Evolutionary conservation across 2,329 filamentous ascomycete species (phyloP).

Genomic region (Ophiostoma sp.): DNA sequence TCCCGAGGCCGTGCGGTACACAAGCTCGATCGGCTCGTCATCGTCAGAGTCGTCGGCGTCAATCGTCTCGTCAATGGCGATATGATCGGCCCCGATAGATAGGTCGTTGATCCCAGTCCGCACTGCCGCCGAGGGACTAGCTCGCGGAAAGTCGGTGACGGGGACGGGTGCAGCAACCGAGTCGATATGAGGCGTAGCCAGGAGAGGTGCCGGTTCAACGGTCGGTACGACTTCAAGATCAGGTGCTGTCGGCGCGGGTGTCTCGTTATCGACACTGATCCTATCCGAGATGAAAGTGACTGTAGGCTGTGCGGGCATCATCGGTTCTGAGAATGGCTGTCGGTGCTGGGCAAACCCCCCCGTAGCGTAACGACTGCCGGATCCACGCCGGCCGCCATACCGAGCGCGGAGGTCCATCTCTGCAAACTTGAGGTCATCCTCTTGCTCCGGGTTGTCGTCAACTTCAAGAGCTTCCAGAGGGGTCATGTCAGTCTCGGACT

Average conservation of each 20-base stretch:
- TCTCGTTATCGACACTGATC: background rate
- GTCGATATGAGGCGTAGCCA: background rate
- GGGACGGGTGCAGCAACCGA: background rate
- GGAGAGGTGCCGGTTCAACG: background rate
- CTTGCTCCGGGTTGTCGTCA: slow-evolving; percentile 15
- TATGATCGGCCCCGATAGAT: slow-evolving; percentile 8
- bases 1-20: slow-evolving; percentile 27
- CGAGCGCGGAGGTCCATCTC: background rate
- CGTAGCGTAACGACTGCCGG: background rate
- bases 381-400: background rate
- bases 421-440: background rate
- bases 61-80: slow-evolving; percentile 4
- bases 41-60: slow-evolving; percentile 10
- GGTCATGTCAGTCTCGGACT: background rate
- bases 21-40: slow-evolving; percentile 21
- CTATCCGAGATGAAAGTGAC: background rate
- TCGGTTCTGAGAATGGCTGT: background rate
- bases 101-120: slow-evolving; percentile 16
- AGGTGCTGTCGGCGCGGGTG: background rate
- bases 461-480: slow-evolving; percentile 13
- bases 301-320: background rate
- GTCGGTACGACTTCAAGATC: background rate
- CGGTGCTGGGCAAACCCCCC: background rate
- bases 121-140: slow-evolving; percentile 17
- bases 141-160: background rate